Conservation (phyloP, 306 rosid genomes). For the Senna siamea region DNA sequence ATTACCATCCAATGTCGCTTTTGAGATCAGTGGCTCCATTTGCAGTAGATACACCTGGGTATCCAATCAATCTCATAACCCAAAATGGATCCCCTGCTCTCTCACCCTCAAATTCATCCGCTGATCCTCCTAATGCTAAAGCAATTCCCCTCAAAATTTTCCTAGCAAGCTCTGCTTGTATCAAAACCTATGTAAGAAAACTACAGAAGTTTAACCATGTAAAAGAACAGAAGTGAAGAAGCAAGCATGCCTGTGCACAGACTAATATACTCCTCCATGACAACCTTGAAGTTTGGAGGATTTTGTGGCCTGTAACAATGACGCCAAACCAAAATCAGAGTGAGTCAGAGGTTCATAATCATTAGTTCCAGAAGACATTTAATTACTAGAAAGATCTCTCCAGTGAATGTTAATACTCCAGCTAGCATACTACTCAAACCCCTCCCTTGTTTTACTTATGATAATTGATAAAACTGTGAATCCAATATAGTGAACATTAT, state of each 20-base stretch:
- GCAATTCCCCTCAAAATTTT: constrained; percentile 90
- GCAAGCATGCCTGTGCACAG: constrained; percentile 75
- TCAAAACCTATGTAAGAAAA: constrained; percentile 30
- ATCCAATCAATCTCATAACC: constrained; percentile 84
- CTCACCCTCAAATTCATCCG: constrained; percentile 86
- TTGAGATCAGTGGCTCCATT: constrained; percentile 41
- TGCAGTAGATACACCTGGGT: constrained; percentile 57
- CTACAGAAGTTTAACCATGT: background rate
- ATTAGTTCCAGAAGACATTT: no score
- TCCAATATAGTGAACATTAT: background rate
- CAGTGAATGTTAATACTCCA: background rate
- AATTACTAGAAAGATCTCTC: background rate
- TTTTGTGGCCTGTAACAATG: constrained; percentile 68
- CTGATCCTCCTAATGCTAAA: constrained; percentile 82
- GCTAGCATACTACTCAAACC: background rate
- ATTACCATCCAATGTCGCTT: constrained; percentile 89
- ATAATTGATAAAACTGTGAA: background rate
- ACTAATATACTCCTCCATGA: constrained; percentile 77
- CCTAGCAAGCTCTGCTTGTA: constrained; percentile 72
- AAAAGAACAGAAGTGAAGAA: background rate
- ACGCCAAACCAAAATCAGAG: constrained; percentile 28
- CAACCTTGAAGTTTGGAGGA: constrained; percentile 60
- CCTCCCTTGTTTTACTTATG: background rate
- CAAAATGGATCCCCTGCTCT: constrained; percentile 96
- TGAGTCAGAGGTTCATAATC: background rate